Base-by-base conservation (phyloP, 345 rosid species). In the Eucalyptus marginata region DNA sequence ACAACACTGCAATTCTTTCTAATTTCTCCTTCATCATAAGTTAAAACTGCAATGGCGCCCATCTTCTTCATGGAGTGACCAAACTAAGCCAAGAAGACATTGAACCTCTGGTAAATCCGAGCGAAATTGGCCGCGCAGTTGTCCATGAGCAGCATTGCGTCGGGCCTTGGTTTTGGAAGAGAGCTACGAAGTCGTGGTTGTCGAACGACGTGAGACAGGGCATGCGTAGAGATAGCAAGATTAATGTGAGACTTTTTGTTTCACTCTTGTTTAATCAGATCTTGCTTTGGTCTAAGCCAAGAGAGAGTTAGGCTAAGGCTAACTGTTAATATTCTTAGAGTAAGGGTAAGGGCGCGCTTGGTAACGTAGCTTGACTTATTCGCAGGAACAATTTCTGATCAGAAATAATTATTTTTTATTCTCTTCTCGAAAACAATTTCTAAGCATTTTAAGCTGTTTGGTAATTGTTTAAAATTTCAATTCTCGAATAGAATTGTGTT, bases 21-120 rank as follows among this genome's bases (percentile, higher is more conserved):
- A 36, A 92, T 90, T 86, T 92, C 89, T 43, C 94, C 94, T 13
- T 89, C 49, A 8, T 54, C 51, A 12, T 91, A 92, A 10, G 93
- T 91, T 31, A 91, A 88, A 14, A 87, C 71, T 46, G 81, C 86
- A 49, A 91, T 44, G 54, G 88, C 89, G 52, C 91, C 92, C 93
- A 92, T 88, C 27, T 90, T 93, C 68, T 87, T 33, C 91, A 93
- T 93, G 88, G 94, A 91, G 47, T 87, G 86, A 49, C 87, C 90
- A 66, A 93, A 92, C 87, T 89, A 89, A 10, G 89, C 88, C 47
- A 92, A 88, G 86, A 92, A 92, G 27, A 86, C 56, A 50, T 88
- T 81, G 52, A 25, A 16, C 17, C 54, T 66, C 27, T 81, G 43
- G n/a, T 49, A 58, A 80, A 87, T 90, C 46, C 88, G 36, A 79